Evolutionary conservation across 768 basidiomycete genomes (phyloP), one percentile per base, ranked within the genome.

Genomic region (Russula sp.): DNA sequence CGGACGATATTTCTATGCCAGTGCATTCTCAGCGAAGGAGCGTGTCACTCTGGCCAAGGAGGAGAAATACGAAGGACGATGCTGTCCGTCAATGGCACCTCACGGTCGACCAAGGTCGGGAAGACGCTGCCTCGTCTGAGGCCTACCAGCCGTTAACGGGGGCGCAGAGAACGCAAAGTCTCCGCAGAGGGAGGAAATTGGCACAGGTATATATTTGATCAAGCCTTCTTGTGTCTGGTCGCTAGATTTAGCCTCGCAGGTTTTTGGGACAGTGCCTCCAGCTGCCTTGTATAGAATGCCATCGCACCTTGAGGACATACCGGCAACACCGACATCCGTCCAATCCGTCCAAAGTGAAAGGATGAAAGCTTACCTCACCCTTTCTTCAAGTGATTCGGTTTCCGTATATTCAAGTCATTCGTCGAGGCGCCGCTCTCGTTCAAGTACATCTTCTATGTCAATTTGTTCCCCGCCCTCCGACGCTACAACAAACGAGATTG

Each of bases 251-350:
- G 58, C 37, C 18, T 32, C 22, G 32, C 67, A 84, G 82, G 64
- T 83, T 22, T 82, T 84, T 58, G 82, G 82, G 20, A 75, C 76
- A 59, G 79, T 81, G 52, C 79, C 80, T 14, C 80, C 81, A 11
- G 66, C 72, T 9, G 75, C 78, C 27, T 66, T 81, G 40, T 75
- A 79, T 66, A 75, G 74, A 49, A 72, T 75, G 57, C 67, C 72
- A 14, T 73, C 72, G 45, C 60, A 68, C 31, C 60, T 59, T 40
- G 67, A 68, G 31, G 62, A 66, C 32, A 47, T 22, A 37, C 52
- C 56, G 6, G 2, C 60, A 47, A 45, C 60, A 18, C 16, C 47
- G n/a, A 22, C 39, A 10, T 35, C 50, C 42, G 39, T 55, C 50
- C 67, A 67, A 47, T 51, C 47, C 39, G 44, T 56, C 45, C 67